A percentile compares a stretch with the other conserved stretches of the same genome.
Evolutionary conservation across 2,329 filamentous ascomycete species (phyloP).

Genomic region (Pyrenophora tritici-repentis): DNA sequence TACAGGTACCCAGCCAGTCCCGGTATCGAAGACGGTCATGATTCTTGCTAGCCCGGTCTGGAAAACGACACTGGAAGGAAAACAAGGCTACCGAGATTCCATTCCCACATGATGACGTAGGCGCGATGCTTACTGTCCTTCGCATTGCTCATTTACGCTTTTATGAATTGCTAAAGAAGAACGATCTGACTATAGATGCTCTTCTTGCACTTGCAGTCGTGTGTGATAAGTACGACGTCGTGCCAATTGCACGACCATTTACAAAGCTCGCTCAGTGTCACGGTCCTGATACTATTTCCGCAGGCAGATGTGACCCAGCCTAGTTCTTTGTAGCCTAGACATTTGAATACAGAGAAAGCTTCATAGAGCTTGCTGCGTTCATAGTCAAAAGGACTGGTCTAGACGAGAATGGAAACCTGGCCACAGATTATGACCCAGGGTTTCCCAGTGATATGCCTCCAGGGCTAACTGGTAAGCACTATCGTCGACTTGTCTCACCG

Average conservation of each 20-base stretch:
- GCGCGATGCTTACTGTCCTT: slow-evolving; percentile 9
- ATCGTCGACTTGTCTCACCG: background rate
- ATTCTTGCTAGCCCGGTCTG: slow-evolving; percentile 26
- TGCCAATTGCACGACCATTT: slow-evolving; percentile 30
- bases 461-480: slow-evolving; percentile 9
- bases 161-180: slow-evolving; percentile 9
- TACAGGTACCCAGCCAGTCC: slow-evolving; percentile 13
- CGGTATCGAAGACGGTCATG: slow-evolving; percentile 18
- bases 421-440: background rate
- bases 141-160: slow-evolving; percentile 13
- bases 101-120: slow-evolving; percentile 21
- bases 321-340: slow-evolving; percentile 24
- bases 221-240: slow-evolving; percentile 39
- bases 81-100: slow-evolving; percentile 26
- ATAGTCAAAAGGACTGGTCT: slow-evolving; percentile 9
- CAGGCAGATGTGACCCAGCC: slow-evolving; percentile 4
- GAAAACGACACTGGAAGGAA: slow-evolving; percentile 17
- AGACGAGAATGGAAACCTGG: slow-evolving; percentile 1
- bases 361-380: slow-evolving; percentile 8
- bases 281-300: slow-evolving; percentile 6
- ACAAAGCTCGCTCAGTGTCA: slow-evolving; percentile 11
- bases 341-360: slow-evolving; percentile 22
- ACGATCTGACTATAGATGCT: slow-evolving; percentile 18
- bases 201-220: slow-evolving; percentile 34
- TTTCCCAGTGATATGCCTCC: slow-evolving; percentile 13